Base-by-base conservation (phyloP, 768 basidiomycete species). In the Kwoniella sp. region DNA sequence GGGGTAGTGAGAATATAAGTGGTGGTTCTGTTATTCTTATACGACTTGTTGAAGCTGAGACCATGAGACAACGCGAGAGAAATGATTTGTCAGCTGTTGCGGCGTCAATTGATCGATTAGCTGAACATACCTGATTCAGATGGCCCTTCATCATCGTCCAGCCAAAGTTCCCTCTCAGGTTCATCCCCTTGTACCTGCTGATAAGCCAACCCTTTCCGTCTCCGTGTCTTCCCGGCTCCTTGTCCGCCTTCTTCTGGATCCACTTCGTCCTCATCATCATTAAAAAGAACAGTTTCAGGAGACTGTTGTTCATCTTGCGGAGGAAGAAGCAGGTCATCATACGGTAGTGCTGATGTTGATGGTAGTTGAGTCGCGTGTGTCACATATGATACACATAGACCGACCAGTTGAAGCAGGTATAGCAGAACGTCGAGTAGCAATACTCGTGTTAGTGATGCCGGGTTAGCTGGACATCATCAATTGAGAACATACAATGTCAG, bases 251-350 rank as follows among this genome's bases (percentile, higher is more conserved):
- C 65, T 52, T 73, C 68, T 0, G 70, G 26, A 57, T 73, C 68
- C 13, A 62, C 21, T 15, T 76, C 70, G 21, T 68, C 61, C 22
- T 33, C 58, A 4, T 64, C 68, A 13, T 69, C 66, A 27, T 66
- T 58, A 17, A 57, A 52, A 10, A 61, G 22, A 8, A 30, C 50
- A 21, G 54, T 51, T 30, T 33, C 33, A 5, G 33, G 33, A 13
- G 10, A 5, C 56, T 27, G 21, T 33, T 21, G 40, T 21, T 33
- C 33, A 24, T 64, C 52, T 29, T 21, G 25, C 33, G 68, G 68
- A 9, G 74, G 74, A 15, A 76, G 56, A 13, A 76, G 67, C 8
- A 70, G 52, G 54, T 76, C 74, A 27, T 68, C 63, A 49, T 69
- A 71, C 13, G 71, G 67, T 1, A 44, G 17, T 9, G 40, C 40